A percentile compares a stretch with the other conserved stretches of the same genome.
Evolutionary conservation across 2,329 filamentous ascomycete genomes (phyloP).

Genomic region (Orbilia blumenaviensis): DNA sequence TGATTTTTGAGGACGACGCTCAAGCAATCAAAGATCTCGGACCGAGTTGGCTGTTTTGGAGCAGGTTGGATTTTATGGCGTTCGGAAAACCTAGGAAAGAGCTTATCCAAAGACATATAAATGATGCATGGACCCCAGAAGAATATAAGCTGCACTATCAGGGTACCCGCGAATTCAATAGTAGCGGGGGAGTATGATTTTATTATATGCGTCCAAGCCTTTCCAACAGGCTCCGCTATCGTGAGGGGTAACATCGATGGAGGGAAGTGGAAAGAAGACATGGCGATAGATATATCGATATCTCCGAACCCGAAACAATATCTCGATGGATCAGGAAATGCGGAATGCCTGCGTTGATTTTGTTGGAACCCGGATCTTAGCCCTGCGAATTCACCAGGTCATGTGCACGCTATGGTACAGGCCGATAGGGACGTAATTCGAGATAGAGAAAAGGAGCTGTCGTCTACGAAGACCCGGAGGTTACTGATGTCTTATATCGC

Average conservation of each 20-base stretch:
- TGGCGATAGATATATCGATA: conserved; percentile 8
- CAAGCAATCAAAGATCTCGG: conserved; percentile 64
- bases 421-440: neutral
- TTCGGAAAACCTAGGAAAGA: conserved; percentile 65
- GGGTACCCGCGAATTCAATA: conserved; percentile 63
- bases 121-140: conserved; percentile 64
- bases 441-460: conserved; percentile 1
- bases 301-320: neutral
- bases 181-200: conserved; percentile 57
- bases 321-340: neutral
- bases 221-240: conserved; percentile 9
- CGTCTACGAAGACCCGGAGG: conserved; percentile 6
- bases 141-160: conserved; percentile 62
- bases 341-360: conserved; percentile 33
- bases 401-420: neutral
- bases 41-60: conserved; percentile 64
- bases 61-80: conserved; percentile 68
- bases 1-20: conserved; percentile 65
- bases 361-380: conserved; percentile 33
- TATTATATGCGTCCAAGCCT: conserved; percentile 21
- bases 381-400: conserved; percentile 1
- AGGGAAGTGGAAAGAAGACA: conserved; percentile 44
- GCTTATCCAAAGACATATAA: conserved; percentile 63
- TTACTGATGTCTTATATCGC: conserved; percentile 48
- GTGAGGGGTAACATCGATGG: conserved; percentile 15